Conservation (phyloP, 306 rosid species). For the Fagus sylvatica region DNA sequence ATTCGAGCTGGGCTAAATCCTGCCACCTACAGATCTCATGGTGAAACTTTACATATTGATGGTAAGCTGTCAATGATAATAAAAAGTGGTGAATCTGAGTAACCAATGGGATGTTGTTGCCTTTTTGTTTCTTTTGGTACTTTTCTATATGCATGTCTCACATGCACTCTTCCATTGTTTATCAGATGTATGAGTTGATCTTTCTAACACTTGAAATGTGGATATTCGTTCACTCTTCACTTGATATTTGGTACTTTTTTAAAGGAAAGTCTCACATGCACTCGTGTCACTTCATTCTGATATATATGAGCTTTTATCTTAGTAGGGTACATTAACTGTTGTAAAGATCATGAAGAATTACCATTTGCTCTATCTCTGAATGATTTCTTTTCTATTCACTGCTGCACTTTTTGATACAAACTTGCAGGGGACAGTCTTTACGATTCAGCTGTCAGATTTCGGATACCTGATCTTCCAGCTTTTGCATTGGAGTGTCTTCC, state of each 20-base stretch:
- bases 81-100: slow-evolving; percentile 5
- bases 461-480: slow-evolving; percentile 82
- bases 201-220: background rate
- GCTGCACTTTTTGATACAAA: slow-evolving; percentile 13
- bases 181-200: background rate
- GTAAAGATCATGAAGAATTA: background rate
- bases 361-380: background rate
- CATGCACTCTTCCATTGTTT: background rate
- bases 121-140: slow-evolving; percentile 1
- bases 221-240: background rate
- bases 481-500: slow-evolving; percentile 92
- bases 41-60: slow-evolving; percentile 66
- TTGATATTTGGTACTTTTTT: background rate
- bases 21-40: slow-evolving; percentile 70
- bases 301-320: background rate
- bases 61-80: slow-evolving; percentile 52
- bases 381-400: no score
- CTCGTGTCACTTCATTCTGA: background rate
- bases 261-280: no score
- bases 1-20: slow-evolving; percentile 86
- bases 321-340: background rate
- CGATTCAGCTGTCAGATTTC: slow-evolving; percentile 71
- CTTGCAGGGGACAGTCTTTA: slow-evolving; percentile 70
- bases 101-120: background rate
- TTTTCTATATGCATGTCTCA: background rate